Evolutionary conservation across 495 filamentous ascomycete genomes (phyloP).

Genomic region (Beverwykella pulmonaria): DNA sequence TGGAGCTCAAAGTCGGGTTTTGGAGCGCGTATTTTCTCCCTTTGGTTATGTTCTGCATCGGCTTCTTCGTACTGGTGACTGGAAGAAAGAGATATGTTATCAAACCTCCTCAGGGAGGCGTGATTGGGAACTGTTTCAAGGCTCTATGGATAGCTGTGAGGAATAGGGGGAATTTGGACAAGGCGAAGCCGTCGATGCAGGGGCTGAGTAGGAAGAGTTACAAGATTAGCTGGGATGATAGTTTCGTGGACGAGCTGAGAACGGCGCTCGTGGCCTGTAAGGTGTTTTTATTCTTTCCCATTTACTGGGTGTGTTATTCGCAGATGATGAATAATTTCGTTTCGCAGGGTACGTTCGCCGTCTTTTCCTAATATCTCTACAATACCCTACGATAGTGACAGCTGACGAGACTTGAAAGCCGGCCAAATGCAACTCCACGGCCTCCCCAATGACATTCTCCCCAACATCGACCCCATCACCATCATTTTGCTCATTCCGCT

Average conservation of each 20-base stretch:
- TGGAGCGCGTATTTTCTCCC: conserved; percentile 76
- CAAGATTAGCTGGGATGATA: conserved; percentile 51
- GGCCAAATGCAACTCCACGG: conserved; percentile 68
- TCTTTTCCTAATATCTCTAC: not conserved
- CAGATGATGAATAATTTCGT: conserved; percentile 43
- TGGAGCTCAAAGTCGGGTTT: conserved; percentile 70
- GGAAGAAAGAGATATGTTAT: conserved; percentile 62
- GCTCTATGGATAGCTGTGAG: conserved; percentile 63
- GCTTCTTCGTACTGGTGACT: conserved; percentile 41
- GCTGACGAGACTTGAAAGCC: conserved; percentile 36
- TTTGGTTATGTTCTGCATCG: conserved; percentile 60
- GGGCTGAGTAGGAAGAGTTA: conserved; percentile 43
- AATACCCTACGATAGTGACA: too few relatives aligned
- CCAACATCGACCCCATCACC: conserved; percentile 42
- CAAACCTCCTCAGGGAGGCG: conserved; percentile 63
- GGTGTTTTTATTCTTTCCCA: conserved; percentile 59
- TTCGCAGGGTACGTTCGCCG: conserved; percentile 34
- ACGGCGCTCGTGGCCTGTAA: conserved; percentile 55
- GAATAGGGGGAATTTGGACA: conserved; percentile 62
- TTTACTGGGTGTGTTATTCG: conserved; percentile 46
- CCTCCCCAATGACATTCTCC: conserved; percentile 54
- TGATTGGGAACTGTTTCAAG: conserved; percentile 65
- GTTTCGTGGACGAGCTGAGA: conserved; percentile 53
- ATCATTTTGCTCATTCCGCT: conserved; percentile 39
- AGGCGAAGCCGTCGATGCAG: conserved; percentile 64